Evolutionary conservation across 345 rosid species (phyloP), one percentile per base, ranked within the genome.

Genomic region (Leavenworthia alabamica): DNA sequence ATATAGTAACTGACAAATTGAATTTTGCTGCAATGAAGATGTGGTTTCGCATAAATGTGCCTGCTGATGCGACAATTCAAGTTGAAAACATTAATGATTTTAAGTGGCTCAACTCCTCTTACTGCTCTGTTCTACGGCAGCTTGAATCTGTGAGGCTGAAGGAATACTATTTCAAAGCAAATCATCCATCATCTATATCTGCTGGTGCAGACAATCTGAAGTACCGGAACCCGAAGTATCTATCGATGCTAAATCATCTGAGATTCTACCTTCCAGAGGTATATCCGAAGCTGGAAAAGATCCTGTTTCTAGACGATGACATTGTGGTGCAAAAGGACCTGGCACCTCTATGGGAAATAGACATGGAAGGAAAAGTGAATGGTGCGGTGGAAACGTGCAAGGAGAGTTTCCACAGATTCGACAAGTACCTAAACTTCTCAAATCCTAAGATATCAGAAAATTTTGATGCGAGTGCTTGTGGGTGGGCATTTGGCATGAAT

Each of bases 401-500:
- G 77, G 92, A 83, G 81, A 88, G 88, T 74, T 88, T 88, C 72
- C 96, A 88, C 77, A 86, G 97, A 79, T 87, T 89, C 46, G 99
- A 93, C 60, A 93, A 93, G 84, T 93, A 93, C 79, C 96, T 93
- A 45, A 93, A 93, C 85, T 93, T 89, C 75, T 84, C 97, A 4
- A 84, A 89, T 68, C 99, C 99, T 23, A 74, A 73, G 57, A 87
- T 93, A 39, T 62, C 75, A 6, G 83, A 83, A 62, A 87, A 89
- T 60, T 93, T 93, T 26, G 69, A 78, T 62, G 81, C 92, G 29
- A 78, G 79, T 49, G 85, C 99, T 62, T 93, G 99, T 65, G 97
- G 97, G 42, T 93, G 99, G 97, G 97, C 99, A 46, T 93, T 81
- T 70, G 99, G 99, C 17, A 93, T 87, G 99, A 93, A 93, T 70